Evolutionary conservation across 345 rosid species (phyloP).

Genomic region (Lepidium didymum): DNA sequence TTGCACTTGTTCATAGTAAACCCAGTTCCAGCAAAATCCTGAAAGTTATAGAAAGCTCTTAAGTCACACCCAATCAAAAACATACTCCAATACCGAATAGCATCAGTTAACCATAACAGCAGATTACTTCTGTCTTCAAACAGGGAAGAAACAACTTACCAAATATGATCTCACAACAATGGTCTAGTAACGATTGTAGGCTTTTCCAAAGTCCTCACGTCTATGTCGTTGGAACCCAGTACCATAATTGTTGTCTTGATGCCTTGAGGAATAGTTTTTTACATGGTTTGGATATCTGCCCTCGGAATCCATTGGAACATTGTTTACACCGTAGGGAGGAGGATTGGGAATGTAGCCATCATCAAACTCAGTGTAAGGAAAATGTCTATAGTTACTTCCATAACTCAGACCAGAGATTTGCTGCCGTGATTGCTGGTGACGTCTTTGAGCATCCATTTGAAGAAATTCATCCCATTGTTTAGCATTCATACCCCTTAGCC

Average conservation of each 20-base stretch:
- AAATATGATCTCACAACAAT: slow-evolving; percentile 18
- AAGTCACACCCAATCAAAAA: background rate
- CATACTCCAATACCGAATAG: background rate
- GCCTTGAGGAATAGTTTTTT: slow-evolving; percentile 63
- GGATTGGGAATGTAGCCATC: slow-evolving; percentile 50
- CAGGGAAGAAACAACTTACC: slow-evolving; percentile 56
- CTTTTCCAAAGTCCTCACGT: slow-evolving; percentile 75
- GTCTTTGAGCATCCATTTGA: slow-evolving; percentile 74
- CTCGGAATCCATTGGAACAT: slow-evolving; percentile 52
- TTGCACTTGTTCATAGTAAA: background rate
- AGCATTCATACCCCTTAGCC: slow-evolving; percentile 53
- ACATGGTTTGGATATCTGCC: slow-evolving; percentile 52
- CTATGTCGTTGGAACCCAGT: slow-evolving; percentile 70
- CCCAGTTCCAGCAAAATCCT: background rate
- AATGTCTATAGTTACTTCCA: slow-evolving; percentile 67
- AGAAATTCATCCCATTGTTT: slow-evolving; percentile 88
- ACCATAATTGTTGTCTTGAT: slow-evolving; percentile 46
- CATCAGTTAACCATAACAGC: background rate
- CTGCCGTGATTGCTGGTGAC: slow-evolving; percentile 56
- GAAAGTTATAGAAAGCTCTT: background rate
- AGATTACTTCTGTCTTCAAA: slow-evolving; percentile 9
- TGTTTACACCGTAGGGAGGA: slow-evolving; percentile 49
- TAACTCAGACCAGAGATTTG: slow-evolving; percentile 49
- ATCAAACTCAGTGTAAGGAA: slow-evolving; percentile 46
- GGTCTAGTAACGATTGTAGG: slow-evolving; percentile 67